Evolutionary conservation across 2,329 filamentous ascomycete species (phyloP).

Genomic region (Davidsoniella eucalypti): DNA sequence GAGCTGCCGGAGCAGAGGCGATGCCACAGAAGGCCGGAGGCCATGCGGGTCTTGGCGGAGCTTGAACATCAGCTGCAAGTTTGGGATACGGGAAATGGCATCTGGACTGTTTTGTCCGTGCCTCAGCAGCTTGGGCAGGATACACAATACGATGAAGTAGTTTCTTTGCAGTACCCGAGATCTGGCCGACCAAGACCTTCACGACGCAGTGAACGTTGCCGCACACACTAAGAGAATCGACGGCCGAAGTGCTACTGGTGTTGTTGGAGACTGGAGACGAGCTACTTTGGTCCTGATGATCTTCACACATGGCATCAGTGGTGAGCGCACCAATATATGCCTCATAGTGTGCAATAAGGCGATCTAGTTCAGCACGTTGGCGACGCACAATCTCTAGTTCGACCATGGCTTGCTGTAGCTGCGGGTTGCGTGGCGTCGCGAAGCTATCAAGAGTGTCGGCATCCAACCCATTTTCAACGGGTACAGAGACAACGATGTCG

Average conservation of each 20-base stretch:
- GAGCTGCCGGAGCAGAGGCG: background rate
- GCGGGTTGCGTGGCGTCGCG: conserved; percentile 6
- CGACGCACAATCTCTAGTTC: conserved; percentile 10
- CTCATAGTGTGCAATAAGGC: conserved; percentile 7
- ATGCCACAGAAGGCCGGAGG: conserved; percentile 9
- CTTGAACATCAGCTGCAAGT: background rate
- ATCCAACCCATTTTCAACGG: background rate
- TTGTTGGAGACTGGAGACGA: background rate
- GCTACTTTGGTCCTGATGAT: background rate
- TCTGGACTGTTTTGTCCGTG: background rate
- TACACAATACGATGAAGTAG: conserved; percentile 1
- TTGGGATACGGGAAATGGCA: conserved; percentile 7
- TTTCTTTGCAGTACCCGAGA: conserved; percentile 5
- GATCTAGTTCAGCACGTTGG: conserved; percentile 7
- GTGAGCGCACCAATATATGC: conserved; percentile 11
- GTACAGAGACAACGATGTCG: conserved; percentile 6
- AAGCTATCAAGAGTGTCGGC: background rate
- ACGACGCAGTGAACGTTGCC: conserved; percentile 9
- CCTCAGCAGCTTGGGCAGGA: background rate
- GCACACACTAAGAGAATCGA: background rate
- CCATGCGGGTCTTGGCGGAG: conserved; percentile 9
- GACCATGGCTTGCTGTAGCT: conserved; percentile 9
- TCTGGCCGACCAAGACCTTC: conserved; percentile 7
- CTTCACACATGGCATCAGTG: conserved; percentile 8
- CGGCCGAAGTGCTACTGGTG: background rate